Percentiles rank a stretch among this genome's conserved stretches.
Evolutionary conservation across 106 monocot genomes (phyloP).

Genomic region (Gastrodia elata): DNA sequence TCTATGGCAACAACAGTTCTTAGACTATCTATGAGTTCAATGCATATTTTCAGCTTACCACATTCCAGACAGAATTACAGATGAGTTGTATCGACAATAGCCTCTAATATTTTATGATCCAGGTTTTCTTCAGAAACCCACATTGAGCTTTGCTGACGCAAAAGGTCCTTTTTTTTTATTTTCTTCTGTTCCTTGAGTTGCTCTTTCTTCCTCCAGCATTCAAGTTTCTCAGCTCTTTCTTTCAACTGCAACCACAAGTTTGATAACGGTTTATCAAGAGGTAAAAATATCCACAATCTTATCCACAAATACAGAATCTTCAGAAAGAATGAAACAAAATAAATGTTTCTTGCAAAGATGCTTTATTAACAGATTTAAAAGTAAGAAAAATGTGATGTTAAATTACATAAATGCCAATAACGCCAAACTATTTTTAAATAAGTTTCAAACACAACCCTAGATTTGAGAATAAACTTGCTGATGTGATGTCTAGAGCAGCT

Average conservation of each 20-base stretch:
- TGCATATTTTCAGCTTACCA: neutral
- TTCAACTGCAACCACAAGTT: conserved; percentile 11
- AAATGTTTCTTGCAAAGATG: neutral
- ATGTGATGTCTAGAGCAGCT: no score
- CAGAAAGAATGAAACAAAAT: neutral
- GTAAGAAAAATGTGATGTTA: neutral
- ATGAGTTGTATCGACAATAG: conserved; percentile 27
- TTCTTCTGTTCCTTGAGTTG: conserved; percentile 22
- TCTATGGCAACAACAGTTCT: neutral
- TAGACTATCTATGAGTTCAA: neutral
- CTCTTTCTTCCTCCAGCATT: conserved; percentile 26
- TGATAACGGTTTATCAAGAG: neutral
- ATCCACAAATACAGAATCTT: neutral
- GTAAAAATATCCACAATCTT: neutral
- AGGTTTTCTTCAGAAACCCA: conserved; percentile 46
- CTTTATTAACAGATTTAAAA: neutral
- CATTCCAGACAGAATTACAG: conserved; percentile 10
- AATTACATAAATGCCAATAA: neutral
- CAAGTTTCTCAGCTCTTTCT: conserved; percentile 17
- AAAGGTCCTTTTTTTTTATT: neutral
- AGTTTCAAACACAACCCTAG: no score
- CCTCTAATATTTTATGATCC: conserved; percentile 35
- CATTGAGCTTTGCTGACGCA: conserved; percentile 37
- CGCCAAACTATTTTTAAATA: neutral
- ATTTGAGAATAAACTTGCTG: no score